Conservation (phyloP, 306 rosid genomes). For the Prunus armeniaca region DNA sequence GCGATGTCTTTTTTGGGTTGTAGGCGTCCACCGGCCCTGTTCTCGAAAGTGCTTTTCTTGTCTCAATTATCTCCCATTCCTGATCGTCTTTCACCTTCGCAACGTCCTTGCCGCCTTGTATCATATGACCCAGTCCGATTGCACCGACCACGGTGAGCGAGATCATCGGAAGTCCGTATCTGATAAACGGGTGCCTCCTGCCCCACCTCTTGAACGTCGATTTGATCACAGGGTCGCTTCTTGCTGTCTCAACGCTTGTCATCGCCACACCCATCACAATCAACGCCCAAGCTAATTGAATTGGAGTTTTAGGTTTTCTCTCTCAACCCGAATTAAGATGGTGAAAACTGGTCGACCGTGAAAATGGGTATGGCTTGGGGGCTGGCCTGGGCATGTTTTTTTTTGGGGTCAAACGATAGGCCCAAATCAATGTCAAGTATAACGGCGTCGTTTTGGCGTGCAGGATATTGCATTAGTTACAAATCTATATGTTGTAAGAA, state of each 20-base stretch:
- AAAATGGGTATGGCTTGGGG: no score
- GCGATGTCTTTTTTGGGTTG: slow-evolving; percentile 62
- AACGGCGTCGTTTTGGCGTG: no score
- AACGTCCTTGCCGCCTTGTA: slow-evolving; percentile 90
- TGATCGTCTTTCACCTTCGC: slow-evolving; percentile 84
- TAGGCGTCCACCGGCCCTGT: slow-evolving; percentile 69
- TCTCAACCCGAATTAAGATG: neutral
- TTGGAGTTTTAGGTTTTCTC: neutral
- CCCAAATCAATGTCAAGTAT: no score
- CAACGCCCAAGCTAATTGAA: neutral
- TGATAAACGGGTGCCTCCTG: slow-evolving; percentile 65
- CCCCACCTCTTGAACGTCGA: slow-evolving; percentile 68
- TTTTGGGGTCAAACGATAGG: no score
- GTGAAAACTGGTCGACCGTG: neutral
- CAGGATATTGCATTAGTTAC: no score
- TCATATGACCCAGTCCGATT: slow-evolving; percentile 80
- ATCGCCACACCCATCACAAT: neutral
- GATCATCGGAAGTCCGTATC: slow-evolving; percentile 93
- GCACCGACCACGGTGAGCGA: slow-evolving; percentile 82
- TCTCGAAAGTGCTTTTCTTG: slow-evolving; percentile 71
- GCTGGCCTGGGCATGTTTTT: no score
- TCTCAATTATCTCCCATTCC: slow-evolving; percentile 84
- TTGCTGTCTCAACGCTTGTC: neutral
- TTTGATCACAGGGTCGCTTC: neutral
- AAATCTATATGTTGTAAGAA: no score